These are phyloP conservation scores for Neurospora sp. DNA, from an alignment of 495 filamentous ascomycete genomes.

Conservation along the genomic window DNA sequence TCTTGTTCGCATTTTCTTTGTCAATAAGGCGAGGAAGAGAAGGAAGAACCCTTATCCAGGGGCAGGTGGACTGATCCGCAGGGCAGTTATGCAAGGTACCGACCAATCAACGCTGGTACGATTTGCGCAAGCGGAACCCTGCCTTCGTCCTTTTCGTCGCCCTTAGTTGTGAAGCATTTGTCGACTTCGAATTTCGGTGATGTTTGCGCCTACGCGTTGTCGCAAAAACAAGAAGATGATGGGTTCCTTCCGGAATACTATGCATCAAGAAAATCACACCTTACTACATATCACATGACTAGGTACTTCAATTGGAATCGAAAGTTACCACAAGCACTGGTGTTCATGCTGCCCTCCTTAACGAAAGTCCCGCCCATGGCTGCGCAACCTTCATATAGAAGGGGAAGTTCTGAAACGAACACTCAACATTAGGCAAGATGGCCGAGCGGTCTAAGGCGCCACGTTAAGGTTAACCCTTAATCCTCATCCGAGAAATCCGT, in stretches of 20 bases:
- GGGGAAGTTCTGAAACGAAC: neutral
- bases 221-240: neutral
- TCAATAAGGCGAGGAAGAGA: neutral
- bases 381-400: neutral
- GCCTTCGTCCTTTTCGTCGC: neutral
- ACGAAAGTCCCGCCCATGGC: neutral
- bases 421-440: neutral
- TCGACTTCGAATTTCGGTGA: neutral
- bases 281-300: too few species aligned
- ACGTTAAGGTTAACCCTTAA: neutral
- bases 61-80: neutral
- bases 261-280: neutral
- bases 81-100: neutral
- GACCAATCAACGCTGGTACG: neutral
- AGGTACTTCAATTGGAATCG: neutral
- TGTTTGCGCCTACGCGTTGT: neutral
- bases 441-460: neutral
- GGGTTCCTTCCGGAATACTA: neutral
- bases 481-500: constrained; percentile 2
- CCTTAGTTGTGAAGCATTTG: neutral
- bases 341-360: neutral
- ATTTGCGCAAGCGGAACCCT: neutral
- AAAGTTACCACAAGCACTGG: neutral
- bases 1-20: neutral
- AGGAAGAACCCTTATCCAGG: neutral